phyloP scores from a whole-genome alignment of 2,329 filamentous ascomycete species.

The Aureobasidium sp. region DNA sequence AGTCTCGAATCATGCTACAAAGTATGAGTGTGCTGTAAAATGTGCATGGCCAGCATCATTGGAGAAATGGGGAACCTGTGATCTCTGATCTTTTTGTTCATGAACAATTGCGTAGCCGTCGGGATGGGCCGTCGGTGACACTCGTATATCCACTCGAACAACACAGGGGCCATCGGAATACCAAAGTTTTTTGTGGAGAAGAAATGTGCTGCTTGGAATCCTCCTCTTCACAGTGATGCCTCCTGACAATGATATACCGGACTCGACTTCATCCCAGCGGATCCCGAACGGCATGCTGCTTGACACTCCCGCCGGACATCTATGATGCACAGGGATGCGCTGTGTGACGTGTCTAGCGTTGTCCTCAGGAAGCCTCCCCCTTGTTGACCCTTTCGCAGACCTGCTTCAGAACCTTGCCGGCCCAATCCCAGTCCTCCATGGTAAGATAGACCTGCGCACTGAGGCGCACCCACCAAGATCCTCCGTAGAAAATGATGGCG shows the following conservation, averaged over 20 bases:
- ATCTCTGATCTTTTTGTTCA: no score
- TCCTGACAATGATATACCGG: neutral
- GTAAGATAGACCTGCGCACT: constrained; percentile 84
- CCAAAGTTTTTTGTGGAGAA: constrained; percentile 2
- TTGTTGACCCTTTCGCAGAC: constrained; percentile 47
- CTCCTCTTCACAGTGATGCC: neutral
- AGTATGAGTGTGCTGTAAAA: neutral
- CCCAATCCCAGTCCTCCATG: constrained; percentile 67
- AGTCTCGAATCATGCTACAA: neutral
- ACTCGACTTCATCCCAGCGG: neutral
- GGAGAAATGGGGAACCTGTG: no score
- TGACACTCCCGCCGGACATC: neutral
- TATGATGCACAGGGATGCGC: neutral
- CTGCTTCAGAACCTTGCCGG: constrained; percentile 51
- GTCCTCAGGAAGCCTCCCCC: constrained; percentile 29
- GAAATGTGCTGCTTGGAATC: neutral
- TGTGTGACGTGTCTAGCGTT: neutral
- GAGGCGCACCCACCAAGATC: constrained; percentile 62
- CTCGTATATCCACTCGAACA: neutral
- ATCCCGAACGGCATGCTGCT: neutral
- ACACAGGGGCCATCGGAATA: neutral
- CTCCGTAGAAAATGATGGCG: constrained; percentile 54
- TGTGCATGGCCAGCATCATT: neutral
- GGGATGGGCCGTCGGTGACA: neutral
- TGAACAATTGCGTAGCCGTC: neutral